Evolutionary conservation across 139 green algal genomes (phyloP).

Genomic region (Chlorella sp.): DNA sequence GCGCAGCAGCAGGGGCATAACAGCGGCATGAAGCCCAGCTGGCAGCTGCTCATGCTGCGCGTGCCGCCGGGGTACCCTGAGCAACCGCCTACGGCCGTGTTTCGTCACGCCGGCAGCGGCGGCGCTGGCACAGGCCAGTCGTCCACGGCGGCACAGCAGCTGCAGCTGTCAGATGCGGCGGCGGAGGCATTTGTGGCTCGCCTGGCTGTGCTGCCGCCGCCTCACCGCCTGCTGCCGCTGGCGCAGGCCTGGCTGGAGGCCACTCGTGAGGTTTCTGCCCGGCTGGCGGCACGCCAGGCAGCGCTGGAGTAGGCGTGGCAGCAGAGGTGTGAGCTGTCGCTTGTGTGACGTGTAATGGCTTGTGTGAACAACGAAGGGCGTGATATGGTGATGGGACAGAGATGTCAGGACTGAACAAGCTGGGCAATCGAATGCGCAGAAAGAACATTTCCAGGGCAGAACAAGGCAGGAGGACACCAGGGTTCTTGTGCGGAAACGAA

Average conservation of each 20-base stretch:
- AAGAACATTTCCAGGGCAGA: no score
- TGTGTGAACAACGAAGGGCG: no score
- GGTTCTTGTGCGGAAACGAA: no score
- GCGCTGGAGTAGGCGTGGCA: neutral
- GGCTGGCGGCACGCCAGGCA: neutral
- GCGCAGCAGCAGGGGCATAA: neutral
- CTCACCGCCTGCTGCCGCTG: neutral
- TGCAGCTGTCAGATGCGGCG: constrained; percentile 2
- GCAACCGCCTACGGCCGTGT: constrained; percentile 16
- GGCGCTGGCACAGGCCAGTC: neutral
- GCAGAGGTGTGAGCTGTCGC: no score
- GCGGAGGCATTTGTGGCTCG: neutral
- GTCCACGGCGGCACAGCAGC: neutral
- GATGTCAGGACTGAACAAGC: no score
- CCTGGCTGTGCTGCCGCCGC: neutral
- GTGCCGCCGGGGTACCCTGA: neutral
- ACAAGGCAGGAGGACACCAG: no score
- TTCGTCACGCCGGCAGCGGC: neutral
- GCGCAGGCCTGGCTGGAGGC: constrained; percentile 14
- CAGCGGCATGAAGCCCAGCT: neutral
- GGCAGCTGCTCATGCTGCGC: constrained; percentile 24
- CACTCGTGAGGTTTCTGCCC: neutral
- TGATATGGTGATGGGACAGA: no score
- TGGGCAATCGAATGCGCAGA: no score
- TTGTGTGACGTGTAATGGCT: no score